Percentiles rank a stretch among this genome's conserved stretches.
Conservation (phyloP, 495 filamentous ascomycete genomes). For the Letharia lupina region DNA sequence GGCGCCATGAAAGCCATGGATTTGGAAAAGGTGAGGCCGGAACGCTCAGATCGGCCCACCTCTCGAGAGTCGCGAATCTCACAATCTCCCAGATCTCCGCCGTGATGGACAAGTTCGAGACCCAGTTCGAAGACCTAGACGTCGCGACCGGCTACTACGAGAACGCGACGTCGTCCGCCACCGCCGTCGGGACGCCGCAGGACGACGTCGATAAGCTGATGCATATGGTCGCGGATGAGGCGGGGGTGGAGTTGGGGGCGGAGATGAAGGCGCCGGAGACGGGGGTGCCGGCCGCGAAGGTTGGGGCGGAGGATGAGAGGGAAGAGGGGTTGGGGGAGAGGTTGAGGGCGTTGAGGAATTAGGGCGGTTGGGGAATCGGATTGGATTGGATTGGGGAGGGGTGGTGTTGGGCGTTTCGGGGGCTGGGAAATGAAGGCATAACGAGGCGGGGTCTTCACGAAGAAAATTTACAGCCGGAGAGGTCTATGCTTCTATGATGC, state of each 20-base stretch:
- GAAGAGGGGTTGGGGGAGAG: conserved; percentile 41
- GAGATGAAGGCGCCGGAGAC: conserved; percentile 51
- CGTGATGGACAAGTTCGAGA: conserved; percentile 70
- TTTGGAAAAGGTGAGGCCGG: conserved; percentile 23
- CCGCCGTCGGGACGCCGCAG: conserved; percentile 67
- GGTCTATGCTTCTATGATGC: background rate
- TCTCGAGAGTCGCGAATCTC: too few relatives aligned
- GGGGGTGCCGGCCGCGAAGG: conserved; percentile 27
- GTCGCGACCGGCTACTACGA: conserved; percentile 76
- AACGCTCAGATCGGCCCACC: background rate
- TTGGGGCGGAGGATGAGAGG: conserved; percentile 36
- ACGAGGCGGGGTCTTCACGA: background rate
- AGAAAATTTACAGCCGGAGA: background rate
- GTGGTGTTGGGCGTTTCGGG: conserved; percentile 10
- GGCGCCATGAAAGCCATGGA: conserved; percentile 47
- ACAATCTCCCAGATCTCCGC: conserved; percentile 40
- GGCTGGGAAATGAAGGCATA: background rate
- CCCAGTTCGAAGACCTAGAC: conserved; percentile 78
- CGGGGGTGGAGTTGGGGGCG: conserved; percentile 61
- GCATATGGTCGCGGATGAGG: conserved; percentile 73
- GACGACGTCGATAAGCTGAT: conserved; percentile 77
- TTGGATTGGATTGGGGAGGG: background rate
- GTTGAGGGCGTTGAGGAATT: conserved; percentile 42
- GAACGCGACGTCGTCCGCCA: conserved; percentile 67
- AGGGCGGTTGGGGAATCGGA: background rate